Base-by-base conservation (phyloP, 805 yeast genomes). In the Ogataea polymorpha region DNA sequence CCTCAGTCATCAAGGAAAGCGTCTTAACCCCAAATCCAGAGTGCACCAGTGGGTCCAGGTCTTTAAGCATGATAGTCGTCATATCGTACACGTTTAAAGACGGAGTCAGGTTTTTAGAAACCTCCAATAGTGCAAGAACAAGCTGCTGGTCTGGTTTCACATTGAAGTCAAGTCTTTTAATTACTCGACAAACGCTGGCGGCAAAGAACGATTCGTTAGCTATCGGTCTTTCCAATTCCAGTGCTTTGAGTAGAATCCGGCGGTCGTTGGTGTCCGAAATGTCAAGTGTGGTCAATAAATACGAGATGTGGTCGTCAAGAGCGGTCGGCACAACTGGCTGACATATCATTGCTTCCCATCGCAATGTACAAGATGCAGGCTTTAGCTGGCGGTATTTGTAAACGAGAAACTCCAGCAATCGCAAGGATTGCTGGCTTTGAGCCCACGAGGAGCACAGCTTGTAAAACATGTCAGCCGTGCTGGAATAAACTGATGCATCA, bases 41-140 rank as follows among this genome's bases (percentile, higher is more conserved):
- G 21, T 43, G 14, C 15, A 23, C n/a, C 3, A 15, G 3, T 6
- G 49, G 41, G 16, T 38, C 35, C 6, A 54, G 10, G 13, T 37
- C 18, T 36, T 55, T 58, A 8, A 58, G 8, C 11, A 37, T 37
- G 3, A 53, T 46, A 1, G 56, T 51, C 10, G 55, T 32, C 7
- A 40, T 32, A 38, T 61, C 65, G 15, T 58, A 37, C 5, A 54
- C 32, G 8, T 43, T 36, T 11, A 36, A 35, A 4, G 32, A 17
- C 6, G 39, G 32, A 6, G 28, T 14, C 8, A 14, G 14, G n/a
- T 39, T 30, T 8, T 23, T 25, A 13, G 41, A 39, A 26, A 41
- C 45, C 7, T 25, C 16, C 7, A 54, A 24, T 1, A 50, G 20
- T 2, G 48, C 29, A 9, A 44, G 6, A 5, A 45, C 30, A 5